Percentiles rank a stretch among this genome's conserved stretches.
Evolutionary conservation across 805 yeast genomes (phyloP).

Genomic region (Teunomyces atbi): DNA sequence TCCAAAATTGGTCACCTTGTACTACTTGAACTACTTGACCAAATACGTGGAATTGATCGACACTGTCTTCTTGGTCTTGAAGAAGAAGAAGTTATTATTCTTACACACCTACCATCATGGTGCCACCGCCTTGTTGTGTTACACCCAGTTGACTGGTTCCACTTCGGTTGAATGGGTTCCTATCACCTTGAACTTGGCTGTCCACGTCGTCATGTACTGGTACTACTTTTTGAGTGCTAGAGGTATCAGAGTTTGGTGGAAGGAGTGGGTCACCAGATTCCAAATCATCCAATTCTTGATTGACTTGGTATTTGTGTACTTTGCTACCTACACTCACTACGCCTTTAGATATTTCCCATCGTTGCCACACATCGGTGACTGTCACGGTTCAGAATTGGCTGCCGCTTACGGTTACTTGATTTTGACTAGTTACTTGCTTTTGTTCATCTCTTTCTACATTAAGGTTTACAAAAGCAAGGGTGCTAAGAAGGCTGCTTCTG

Average conservation of each 20-base stretch:
- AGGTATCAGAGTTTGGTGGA: constrained; percentile 98
- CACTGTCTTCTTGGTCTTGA: constrained; percentile 86
- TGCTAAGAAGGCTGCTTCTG: constrained; percentile 15
- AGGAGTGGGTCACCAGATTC: constrained; percentile 96
- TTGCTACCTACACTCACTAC: constrained; percentile 89
- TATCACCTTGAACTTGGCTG: constrained; percentile 81
- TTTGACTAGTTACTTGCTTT: constrained; percentile 80
- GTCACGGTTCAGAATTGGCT: constrained; percentile 91
- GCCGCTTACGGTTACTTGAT: constrained; percentile 89
- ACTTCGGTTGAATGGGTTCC: constrained; percentile 97
- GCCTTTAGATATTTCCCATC: constrained; percentile 61
- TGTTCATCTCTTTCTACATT: constrained; percentile 91
- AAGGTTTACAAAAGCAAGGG: constrained; percentile 65
- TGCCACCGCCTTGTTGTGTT: constrained; percentile 93
- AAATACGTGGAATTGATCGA: constrained; percentile 88
- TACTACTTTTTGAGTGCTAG: constrained; percentile 91
- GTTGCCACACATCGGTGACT: constrained; percentile 74
- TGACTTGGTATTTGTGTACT: constrained; percentile 88
- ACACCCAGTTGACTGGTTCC: constrained; percentile 84
- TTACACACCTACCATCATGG: constrained; percentile 98
- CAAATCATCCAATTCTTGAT: constrained; percentile 91
- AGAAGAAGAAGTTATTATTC: constrained; percentile 87
- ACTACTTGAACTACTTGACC: constrained; percentile 88
- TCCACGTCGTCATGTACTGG: constrained; percentile 97
- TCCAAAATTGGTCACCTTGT: constrained; percentile 74